Evolutionary conservation across 495 filamentous ascomycete species (phyloP).

Genomic region (Neurospora intermedia): DNA sequence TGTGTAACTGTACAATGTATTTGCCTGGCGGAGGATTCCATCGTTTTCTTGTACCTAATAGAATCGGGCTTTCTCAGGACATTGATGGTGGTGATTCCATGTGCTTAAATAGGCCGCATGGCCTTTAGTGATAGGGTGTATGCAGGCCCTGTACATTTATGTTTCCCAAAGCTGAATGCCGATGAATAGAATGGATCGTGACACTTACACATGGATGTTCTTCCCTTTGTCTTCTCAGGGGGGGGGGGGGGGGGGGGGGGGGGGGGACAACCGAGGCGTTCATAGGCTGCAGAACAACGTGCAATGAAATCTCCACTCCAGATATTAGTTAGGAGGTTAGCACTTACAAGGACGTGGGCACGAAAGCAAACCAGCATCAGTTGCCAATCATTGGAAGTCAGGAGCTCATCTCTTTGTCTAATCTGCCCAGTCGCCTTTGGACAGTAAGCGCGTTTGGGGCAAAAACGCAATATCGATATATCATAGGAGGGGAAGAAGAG

Average conservation of each 20-base stretch:
- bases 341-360: not conserved
- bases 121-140: not conserved
- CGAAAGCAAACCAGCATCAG: not conserved
- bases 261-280: not conserved
- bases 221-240: not conserved
- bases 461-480: not conserved
- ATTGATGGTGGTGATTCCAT: not conserved
- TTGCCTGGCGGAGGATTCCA: not conserved
- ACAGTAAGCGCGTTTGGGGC: not conserved
- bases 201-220: not conserved
- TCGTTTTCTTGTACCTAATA: not conserved
- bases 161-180: not conserved
- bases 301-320: not conserved
- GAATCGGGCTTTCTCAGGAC: not conserved
- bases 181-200: not conserved
- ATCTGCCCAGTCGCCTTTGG: not conserved
- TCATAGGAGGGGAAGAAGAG: not conserved
- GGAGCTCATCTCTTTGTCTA: not conserved
- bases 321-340: not conserved
- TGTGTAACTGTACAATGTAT: not conserved
- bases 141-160: not conserved
- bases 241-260: not conserved
- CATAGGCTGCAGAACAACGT: not conserved
- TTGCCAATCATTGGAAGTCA: not conserved
- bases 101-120: not conserved